These are phyloP conservation scores for Termitomyces sp. DNA, from an alignment of 768 basidiomycete genomes.

Conservation along the genomic window DNA sequence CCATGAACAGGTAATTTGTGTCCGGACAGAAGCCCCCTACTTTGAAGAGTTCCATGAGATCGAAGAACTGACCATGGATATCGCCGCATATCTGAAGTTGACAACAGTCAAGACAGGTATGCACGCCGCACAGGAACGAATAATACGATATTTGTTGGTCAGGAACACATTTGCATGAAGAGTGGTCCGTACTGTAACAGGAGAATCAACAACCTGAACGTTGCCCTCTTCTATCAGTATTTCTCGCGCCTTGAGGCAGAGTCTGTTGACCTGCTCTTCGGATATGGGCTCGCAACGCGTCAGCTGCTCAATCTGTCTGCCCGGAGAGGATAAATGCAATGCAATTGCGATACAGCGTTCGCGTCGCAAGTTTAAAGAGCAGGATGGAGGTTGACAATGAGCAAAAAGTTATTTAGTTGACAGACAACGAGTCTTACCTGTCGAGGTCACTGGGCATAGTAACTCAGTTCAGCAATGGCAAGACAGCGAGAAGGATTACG, in stretches of 20 bases:
- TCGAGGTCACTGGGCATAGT: constrained; percentile 22
- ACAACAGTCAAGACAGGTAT: constrained; percentile 1
- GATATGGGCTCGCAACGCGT: constrained; percentile 92
- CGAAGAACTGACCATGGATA: constrained; percentile 97
- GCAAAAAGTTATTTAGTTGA: not conserved
- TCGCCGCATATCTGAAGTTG: constrained; percentile 80
- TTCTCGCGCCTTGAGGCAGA: constrained; percentile 95
- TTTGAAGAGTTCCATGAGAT: constrained; percentile 92
- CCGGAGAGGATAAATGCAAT: not conserved
- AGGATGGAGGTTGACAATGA: not conserved
- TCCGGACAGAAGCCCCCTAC: constrained; percentile 90
- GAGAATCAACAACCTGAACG: constrained; percentile 87
- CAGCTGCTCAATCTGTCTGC: constrained; percentile 92
- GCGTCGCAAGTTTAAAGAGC: not conserved
- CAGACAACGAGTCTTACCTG: constrained; percentile 12
- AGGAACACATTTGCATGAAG: constrained; percentile 6
- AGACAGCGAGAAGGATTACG: not conserved
- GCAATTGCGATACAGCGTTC: not conserved
- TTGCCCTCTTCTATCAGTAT: constrained; percentile 98
- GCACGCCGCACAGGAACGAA: constrained; percentile 12
- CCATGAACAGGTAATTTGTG: constrained; percentile 96
- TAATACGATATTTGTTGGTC: not conserved
- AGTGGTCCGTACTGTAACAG: constrained; percentile 72
- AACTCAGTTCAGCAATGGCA: not conserved
- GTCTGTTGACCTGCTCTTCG: constrained; percentile 90